These are phyloP conservation scores for Pyrus bretschneideri DNA, from an alignment of 306 rosid species.

Conservation along the genomic window DNA sequence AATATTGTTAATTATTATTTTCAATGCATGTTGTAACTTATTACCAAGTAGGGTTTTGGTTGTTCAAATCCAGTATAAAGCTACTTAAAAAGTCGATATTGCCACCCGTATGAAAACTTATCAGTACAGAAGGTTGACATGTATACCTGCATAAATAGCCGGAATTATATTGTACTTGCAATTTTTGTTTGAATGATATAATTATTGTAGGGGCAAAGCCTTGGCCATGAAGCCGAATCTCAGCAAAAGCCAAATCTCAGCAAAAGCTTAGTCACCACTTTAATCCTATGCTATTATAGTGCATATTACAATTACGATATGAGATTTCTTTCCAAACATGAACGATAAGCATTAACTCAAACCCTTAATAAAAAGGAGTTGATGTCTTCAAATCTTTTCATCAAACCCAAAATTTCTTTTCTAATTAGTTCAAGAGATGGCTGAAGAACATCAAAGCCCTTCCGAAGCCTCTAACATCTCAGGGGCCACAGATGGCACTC, in stretches of 20 bases:
- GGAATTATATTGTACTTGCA: neutral
- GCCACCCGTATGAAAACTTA: conserved; percentile 4
- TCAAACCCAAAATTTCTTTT: neutral
- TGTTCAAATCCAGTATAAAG: conserved; percentile 17
- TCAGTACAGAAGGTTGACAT: conserved; percentile 21
- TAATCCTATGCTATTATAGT: conserved; percentile 10
- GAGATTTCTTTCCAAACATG: conserved; percentile 29
- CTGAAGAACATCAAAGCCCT: conserved; percentile 11
- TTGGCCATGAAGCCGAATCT: conserved; percentile 1
- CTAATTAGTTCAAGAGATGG: conserved; percentile 23
- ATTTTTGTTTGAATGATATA: conserved; percentile 1
- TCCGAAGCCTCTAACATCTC: conserved; percentile 47
- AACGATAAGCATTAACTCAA: conserved; percentile 26
- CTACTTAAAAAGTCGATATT: conserved; percentile 24
- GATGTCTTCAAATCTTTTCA: conserved; percentile 7
- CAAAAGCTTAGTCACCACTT: neutral
- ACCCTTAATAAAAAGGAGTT: conserved; percentile 27
- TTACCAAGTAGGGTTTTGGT: conserved; percentile 7
- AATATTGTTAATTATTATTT: neutral
- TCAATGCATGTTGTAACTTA: neutral
- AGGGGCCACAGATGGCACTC: conserved; percentile 16
- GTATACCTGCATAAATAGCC: conserved; percentile 6
- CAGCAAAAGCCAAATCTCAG: conserved; percentile 6
- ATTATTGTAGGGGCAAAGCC: neutral
- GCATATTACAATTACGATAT: conserved; percentile 12